These are phyloP conservation scores for Camptophora hylomeconis DNA, from an alignment of 2,329 filamentous ascomycete species.

Conservation along the genomic window DNA sequence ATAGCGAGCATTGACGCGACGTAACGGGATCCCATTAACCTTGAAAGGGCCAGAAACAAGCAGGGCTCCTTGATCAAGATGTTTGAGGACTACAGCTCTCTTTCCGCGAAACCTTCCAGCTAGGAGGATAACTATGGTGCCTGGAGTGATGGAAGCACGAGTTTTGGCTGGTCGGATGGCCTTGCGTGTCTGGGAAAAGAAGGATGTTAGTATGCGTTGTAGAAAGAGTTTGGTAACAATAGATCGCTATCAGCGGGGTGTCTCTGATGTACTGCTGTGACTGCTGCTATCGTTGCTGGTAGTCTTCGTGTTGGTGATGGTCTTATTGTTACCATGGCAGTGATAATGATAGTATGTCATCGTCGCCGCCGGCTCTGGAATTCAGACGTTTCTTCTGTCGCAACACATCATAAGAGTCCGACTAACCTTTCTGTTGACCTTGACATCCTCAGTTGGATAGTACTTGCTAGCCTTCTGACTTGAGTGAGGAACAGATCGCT, in stretches of 20 bases:
- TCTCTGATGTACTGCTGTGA: conserved; percentile 16
- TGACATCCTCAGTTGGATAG: conserved; percentile 92
- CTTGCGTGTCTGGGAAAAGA: conserved; percentile 68
- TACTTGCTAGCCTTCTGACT: conserved; percentile 95
- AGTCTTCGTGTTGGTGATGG: too few species aligned
- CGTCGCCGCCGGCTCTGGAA: conserved; percentile 14
- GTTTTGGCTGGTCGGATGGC: conserved; percentile 74
- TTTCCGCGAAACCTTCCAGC: conserved; percentile 99
- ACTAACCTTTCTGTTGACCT: conserved; percentile 89
- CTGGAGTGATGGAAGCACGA: conserved; percentile 80
- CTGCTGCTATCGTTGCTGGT: too few species aligned
- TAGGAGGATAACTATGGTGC: conserved; percentile 95
- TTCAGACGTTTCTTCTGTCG: too few species aligned
- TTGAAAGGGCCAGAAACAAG: conserved; percentile 99
- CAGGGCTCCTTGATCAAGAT: conserved; percentile 92
- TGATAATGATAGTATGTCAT: too few species aligned
- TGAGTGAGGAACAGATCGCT: conserved; percentile 75
- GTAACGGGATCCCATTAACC: conserved; percentile 97
- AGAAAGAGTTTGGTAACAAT: conserved; percentile 13
- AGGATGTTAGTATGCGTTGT: conserved; percentile 7
- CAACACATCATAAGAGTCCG: conserved; percentile 18
- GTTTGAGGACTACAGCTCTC: conserved; percentile 98
- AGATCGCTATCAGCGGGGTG: too few species aligned
- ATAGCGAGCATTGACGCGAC: conserved; percentile 48
- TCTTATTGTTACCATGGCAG: too few species aligned